phyloP scores from a whole-genome alignment of 2,329 filamentous ascomycete genomes.

The Xylariaceae sp. region DNA sequence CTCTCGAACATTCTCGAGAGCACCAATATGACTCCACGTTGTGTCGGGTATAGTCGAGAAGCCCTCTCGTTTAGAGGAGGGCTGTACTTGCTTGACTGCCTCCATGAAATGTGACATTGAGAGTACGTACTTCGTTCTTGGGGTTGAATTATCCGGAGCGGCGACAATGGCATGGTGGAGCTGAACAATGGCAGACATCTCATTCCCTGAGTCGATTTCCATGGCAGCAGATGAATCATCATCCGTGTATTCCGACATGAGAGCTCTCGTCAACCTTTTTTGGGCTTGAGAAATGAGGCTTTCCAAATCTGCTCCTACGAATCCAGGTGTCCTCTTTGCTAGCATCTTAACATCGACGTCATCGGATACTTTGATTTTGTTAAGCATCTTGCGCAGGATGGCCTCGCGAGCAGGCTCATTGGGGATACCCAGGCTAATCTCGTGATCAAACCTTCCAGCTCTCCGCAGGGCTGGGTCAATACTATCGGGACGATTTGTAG shows the following conservation, averaged over 20 bases:
- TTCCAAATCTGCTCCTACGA: conserved; percentile 85
- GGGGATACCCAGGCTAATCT: conserved; percentile 84
- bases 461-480: conserved; percentile 74
- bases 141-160: conserved; percentile 19
- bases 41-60: conserved; percentile 93
- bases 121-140: conserved; percentile 26
- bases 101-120: conserved; percentile 63
- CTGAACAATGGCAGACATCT: conserved; percentile 9
- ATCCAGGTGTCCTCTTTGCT: conserved; percentile 84
- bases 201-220: conserved; percentile 19
- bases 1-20: conserved; percentile 71
- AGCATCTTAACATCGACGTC: conserved; percentile 71
- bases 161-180: conserved; percentile 21
- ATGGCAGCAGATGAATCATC: conserved; percentile 15
- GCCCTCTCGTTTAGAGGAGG: conserved; percentile 84
- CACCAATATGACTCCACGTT: conserved; percentile 90
- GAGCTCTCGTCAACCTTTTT: conserved; percentile 30
- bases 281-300: conserved; percentile 50
- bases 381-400: conserved; percentile 71
- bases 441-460: conserved; percentile 74
- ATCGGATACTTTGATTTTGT: conserved; percentile 58
- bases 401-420: conserved; percentile 71
- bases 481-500: conserved; percentile 83
- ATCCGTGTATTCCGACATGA: conserved; percentile 27
- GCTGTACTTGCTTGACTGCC: conserved; percentile 71